phyloP scores from a whole-genome alignment of 306 rosid genomes.

The Acmispon strigosus region DNA sequence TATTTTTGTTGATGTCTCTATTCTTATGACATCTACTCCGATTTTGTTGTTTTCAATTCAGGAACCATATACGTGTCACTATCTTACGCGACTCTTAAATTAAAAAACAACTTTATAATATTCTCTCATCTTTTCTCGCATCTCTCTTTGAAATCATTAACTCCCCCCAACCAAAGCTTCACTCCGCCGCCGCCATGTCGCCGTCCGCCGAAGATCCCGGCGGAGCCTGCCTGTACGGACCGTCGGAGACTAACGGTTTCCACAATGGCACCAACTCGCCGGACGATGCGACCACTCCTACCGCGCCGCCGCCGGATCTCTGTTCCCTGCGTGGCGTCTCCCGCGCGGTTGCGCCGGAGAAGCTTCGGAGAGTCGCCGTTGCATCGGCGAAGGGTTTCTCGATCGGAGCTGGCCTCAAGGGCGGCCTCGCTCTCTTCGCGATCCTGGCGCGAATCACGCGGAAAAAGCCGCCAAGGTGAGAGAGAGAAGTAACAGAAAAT shows the following conservation, averaged over 20 bases:
- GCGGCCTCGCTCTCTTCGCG: constrained; percentile 91
- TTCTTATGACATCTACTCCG: no score
- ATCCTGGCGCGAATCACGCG: constrained; percentile 66
- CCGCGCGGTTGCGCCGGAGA: constrained; percentile 37
- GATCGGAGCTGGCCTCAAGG: constrained; percentile 90
- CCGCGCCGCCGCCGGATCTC: constrained; percentile 24
- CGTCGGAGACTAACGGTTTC: constrained; percentile 14
- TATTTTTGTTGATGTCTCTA: no score
- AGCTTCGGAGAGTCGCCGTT: constrained; percentile 51
- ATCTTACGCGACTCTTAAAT: not conserved
- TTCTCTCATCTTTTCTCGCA: not conserved
- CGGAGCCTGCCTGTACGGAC: not conserved
- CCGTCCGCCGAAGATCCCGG: constrained; percentile 31
- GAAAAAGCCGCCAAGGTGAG: constrained; percentile 50
- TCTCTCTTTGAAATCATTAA: constrained; percentile 8
- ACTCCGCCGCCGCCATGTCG: constrained; percentile 39
- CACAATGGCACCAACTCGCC: constrained; percentile 12
- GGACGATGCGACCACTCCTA: constrained; percentile 14
- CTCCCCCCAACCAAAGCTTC: not conserved
- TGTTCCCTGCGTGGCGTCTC: constrained; percentile 9
- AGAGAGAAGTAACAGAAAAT: not conserved
- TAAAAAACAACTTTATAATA: not conserved
- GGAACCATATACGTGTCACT: constrained; percentile 4
- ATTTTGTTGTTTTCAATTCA: no score
- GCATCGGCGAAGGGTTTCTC: constrained; percentile 87